Conservation (phyloP, 768 basidiomycete genomes). For the Sporobolomyces roseus region DNA sequence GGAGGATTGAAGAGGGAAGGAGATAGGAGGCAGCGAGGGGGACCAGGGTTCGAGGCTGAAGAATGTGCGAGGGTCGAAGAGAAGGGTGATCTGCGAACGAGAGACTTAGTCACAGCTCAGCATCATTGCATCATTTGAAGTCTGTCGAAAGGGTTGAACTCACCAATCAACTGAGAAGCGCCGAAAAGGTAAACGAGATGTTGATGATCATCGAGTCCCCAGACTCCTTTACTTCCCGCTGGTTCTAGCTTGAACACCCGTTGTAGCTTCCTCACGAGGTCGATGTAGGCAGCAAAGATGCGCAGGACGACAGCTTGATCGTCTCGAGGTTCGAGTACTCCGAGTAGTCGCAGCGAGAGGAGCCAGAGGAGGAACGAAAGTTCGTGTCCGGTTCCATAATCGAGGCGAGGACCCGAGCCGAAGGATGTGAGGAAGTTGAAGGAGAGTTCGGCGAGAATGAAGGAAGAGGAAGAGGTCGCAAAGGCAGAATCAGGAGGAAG, state of each 20-base stretch:
- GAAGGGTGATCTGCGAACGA: conserved; percentile 39
- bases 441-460: conserved; percentile 59
- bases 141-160: conserved; percentile 43
- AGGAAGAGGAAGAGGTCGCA: conserved; percentile 46
- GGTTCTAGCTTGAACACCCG: conserved; percentile 89
- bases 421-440: conserved; percentile 80
- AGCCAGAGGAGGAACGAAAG: conserved; percentile 54
- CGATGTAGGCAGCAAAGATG: conserved; percentile 75
- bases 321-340: conserved; percentile 57
- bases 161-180: conserved; percentile 68
- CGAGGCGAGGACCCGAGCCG: conserved; percentile 83
- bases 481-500: too few relatives aligned
- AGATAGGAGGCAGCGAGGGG: conserved; percentile 60
- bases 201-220: conserved; percentile 63
- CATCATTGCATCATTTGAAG: neutral
- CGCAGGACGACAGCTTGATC: conserved; percentile 64
- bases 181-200: conserved; percentile 86
- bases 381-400: conserved; percentile 97
- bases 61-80: conserved; percentile 48
- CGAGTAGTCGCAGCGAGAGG: conserved; percentile 51
- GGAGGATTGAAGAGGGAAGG: conserved; percentile 71
- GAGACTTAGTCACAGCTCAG: neutral
- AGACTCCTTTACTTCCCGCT: conserved; percentile 96
- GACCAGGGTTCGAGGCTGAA: conserved; percentile 54
- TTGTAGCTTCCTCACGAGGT: conserved; percentile 79